Conservation (phyloP, 805 yeast species). For the Sugiyamaella chiloensis region DNA sequence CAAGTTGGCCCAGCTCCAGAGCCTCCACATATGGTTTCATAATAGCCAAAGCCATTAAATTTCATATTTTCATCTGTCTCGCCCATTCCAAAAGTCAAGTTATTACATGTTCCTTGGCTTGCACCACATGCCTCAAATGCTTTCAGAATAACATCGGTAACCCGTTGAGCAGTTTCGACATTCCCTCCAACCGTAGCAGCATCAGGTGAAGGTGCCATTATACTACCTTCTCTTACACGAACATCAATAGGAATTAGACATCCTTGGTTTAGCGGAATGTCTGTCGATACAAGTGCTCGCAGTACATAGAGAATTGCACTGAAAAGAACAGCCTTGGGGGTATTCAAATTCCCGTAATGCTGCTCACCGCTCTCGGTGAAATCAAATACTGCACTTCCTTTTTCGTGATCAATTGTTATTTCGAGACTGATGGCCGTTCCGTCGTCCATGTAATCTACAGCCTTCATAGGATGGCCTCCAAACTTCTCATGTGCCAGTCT, state of each 20-base stretch:
- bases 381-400: slow-evolving; percentile 71
- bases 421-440: slow-evolving; percentile 30
- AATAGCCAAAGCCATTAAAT: slow-evolving; percentile 68
- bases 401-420: slow-evolving; percentile 42
- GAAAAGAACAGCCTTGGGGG: slow-evolving; percentile 84
- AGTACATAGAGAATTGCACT: slow-evolving; percentile 85
- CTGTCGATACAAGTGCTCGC: slow-evolving; percentile 76
- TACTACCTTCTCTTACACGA: slow-evolving; percentile 54
- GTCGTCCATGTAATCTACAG: slow-evolving; percentile 33
- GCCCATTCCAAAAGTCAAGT: slow-evolving; percentile 83
- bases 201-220: slow-evolving; percentile 74
- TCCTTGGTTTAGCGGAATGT: slow-evolving; percentile 90
- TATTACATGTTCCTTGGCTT: slow-evolving; percentile 93
- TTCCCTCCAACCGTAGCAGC: slow-evolving; percentile 95
- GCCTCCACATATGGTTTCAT: slow-evolving; percentile 93
- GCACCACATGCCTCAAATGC: slow-evolving; percentile 89
- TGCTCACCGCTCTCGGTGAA: slow-evolving; percentile 82
- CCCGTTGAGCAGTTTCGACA: slow-evolving; percentile 88
- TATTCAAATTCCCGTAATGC: slow-evolving; percentile 83
- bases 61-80: slow-evolving; percentile 40
- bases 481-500: slow-evolving; percentile 38
- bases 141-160: slow-evolving; percentile 81
- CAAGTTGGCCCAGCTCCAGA: slow-evolving; percentile 86
- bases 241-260: slow-evolving; percentile 77
- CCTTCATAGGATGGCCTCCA: slow-evolving; percentile 17